phyloP scores from a whole-genome alignment of 2,329 filamentous ascomycete genomes.

The Aureobasidium mangrovei region DNA sequence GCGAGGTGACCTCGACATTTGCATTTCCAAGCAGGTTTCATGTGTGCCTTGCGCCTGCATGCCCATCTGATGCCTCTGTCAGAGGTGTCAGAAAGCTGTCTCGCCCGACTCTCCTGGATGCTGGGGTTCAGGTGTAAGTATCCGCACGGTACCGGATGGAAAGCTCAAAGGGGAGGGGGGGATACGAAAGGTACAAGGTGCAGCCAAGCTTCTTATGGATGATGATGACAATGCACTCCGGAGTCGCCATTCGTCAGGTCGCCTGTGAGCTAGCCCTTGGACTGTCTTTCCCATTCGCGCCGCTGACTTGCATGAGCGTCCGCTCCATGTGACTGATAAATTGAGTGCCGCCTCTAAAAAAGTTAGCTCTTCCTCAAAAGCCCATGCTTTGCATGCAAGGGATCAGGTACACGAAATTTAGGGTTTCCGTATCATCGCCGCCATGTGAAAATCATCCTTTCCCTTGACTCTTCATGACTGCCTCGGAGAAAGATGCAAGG shows the following conservation, averaged over 20 bases:
- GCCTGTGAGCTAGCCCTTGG: neutral
- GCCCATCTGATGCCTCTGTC: constrained; percentile 1
- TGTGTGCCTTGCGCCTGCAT: neutral
- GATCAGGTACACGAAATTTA: constrained; percentile 3
- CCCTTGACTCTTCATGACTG: neutral
- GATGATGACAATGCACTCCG: neutral
- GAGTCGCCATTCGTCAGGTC: constrained; percentile 1
- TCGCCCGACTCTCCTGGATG: neutral
- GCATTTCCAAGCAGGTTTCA: constrained; percentile 7
- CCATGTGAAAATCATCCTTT: neutral
- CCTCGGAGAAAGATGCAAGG: neutral
- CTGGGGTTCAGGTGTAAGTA: neutral
- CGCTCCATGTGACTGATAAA: neutral
- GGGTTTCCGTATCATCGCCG: neutral
- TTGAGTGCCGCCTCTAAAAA: neutral
- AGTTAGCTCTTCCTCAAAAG: neutral
- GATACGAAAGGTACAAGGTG: constrained; percentile 8
- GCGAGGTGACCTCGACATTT: neutral
- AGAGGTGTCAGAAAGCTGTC: neutral
- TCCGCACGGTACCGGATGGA: neutral
- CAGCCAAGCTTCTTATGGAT: constrained; percentile 8
- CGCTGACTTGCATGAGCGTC: constrained; percentile 5
- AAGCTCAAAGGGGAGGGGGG: neutral
- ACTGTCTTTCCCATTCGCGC: neutral
- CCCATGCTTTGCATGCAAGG: constrained; percentile 3